These are phyloP conservation scores for Colletotrichum chrysophilum DNA, from an alignment of 2,329 filamentous ascomycete genomes.

Conservation along the genomic window DNA sequence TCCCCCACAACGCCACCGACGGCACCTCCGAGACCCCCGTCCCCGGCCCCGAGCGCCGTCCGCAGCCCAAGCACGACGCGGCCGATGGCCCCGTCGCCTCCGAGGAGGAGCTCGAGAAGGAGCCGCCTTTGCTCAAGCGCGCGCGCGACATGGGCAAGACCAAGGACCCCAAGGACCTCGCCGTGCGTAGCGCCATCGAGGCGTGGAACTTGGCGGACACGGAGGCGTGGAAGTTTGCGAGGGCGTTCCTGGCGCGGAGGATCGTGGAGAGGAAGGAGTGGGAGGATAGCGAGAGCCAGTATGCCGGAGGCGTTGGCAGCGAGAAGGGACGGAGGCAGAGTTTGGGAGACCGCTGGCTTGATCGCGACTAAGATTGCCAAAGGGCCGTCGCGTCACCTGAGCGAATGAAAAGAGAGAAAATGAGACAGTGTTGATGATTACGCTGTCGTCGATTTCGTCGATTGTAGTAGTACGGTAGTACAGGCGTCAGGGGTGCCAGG, in stretches of 20 bases:
- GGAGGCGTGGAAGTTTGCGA: slow-evolving; percentile 78
- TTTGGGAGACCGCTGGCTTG: slow-evolving; percentile 39
- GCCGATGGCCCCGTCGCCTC: slow-evolving; percentile 55
- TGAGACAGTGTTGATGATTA: neutral
- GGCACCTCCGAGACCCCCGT: slow-evolving; percentile 62
- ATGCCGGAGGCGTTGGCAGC: slow-evolving; percentile 64
- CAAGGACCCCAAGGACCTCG: slow-evolving; percentile 47
- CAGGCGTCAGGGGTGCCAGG: neutral
- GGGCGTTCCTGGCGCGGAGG: slow-evolving; percentile 69
- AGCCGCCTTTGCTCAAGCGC: slow-evolving; percentile 56
- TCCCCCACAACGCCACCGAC: slow-evolving; percentile 64
- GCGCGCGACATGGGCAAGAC: slow-evolving; percentile 51
- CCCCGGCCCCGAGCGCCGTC: slow-evolving; percentile 61
- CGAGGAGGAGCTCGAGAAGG: slow-evolving; percentile 57
- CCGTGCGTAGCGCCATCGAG: slow-evolving; percentile 61
- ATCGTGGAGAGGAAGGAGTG: slow-evolving; percentile 69
- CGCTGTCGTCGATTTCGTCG: neutral
- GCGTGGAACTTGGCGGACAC: slow-evolving; percentile 75
- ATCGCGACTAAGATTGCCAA: slow-evolving; percentile 26
- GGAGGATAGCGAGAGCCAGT: slow-evolving; percentile 73
- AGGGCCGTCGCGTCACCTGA: neutral
- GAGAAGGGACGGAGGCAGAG: slow-evolving; percentile 44
- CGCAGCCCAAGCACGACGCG: slow-evolving; percentile 52
- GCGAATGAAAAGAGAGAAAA: neutral
- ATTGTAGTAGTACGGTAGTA: slow-evolving; percentile 6